Evolutionary conservation across 1,284 basidiomycete genomes (phyloP).

Genomic region (Ceratobasidium sp.): DNA sequence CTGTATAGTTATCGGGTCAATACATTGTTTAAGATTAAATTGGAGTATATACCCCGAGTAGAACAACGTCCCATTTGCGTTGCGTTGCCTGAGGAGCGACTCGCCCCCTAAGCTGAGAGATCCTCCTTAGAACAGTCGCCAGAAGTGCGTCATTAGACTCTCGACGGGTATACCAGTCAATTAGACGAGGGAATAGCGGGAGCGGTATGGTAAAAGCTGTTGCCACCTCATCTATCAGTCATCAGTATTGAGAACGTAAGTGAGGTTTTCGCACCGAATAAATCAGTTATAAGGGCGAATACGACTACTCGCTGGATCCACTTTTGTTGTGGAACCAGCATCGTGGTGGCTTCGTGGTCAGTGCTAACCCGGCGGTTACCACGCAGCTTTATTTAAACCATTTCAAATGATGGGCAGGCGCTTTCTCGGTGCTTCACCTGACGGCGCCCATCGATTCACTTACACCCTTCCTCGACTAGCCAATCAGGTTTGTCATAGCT

Average conservation of each 20-base stretch:
- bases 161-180: conserved; percentile 83
- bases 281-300: conserved; percentile 84
- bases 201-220: conserved; percentile 94
- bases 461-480: background rate
- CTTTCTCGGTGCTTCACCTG: background rate
- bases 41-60: conserved; percentile 67
- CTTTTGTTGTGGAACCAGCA: conserved; percentile 50
- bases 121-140: conserved; percentile 5
- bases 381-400: background rate
- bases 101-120: conserved; percentile 14
- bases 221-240: conserved; percentile 8
- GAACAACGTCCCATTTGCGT: conserved; percentile 82
- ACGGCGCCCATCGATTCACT: background rate
- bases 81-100: conserved; percentile 67
- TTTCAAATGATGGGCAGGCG: conserved; percentile 7
- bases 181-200: conserved; percentile 88
- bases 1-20: conserved; percentile 59
- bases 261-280: conserved; percentile 71
- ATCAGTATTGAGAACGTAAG: conserved; percentile 18
- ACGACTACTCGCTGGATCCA: conserved; percentile 81
- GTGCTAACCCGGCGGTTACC: background rate
- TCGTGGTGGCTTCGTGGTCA: conserved; percentile 13
- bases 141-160: conserved; percentile 53
- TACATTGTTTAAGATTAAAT: conserved; percentile 43
- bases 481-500: background rate